Evolutionary conservation across 305 asterid species (phyloP).

Genomic region (Fraxinus nigra): DNA sequence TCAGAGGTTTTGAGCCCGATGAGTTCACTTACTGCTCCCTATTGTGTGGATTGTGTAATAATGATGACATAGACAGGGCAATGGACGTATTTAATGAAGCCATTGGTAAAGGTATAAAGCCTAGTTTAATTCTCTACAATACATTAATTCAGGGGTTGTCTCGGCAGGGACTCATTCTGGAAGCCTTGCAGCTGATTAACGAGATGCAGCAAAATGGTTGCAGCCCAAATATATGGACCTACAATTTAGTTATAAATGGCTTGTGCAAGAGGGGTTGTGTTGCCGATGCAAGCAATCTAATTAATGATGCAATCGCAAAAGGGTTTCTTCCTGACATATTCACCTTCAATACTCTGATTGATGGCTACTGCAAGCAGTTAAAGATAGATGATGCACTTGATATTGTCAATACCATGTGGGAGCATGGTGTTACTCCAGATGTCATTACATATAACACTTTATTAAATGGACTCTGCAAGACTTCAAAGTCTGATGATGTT

Average conservation of each 20-base stretch:
- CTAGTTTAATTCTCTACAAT: slow-evolving; percentile 55
- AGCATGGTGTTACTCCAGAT: slow-evolving; percentile 64
- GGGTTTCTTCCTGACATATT: slow-evolving; percentile 79
- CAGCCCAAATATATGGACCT: slow-evolving; percentile 69
- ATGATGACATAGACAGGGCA: slow-evolving; percentile 71
- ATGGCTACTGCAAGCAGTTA: slow-evolving; percentile 80
- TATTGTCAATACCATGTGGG: slow-evolving; percentile 71
- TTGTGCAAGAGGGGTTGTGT: slow-evolving; percentile 84
- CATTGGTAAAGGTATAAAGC: slow-evolving; percentile 48
- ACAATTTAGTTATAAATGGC: slow-evolving; percentile 68
- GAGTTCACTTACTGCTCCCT: slow-evolving; percentile 76
- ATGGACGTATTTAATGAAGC: slow-evolving; percentile 53
- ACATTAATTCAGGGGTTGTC: slow-evolving; percentile 74
- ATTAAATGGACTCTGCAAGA: slow-evolving; percentile 83
- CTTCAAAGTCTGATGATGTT: slow-evolving; percentile 61
- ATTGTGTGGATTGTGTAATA: slow-evolving; percentile 64
- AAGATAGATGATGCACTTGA: slow-evolving; percentile 69
- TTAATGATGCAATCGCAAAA: slow-evolving; percentile 59
- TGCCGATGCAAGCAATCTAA: slow-evolving; percentile 55
- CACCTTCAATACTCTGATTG: slow-evolving; percentile 85
- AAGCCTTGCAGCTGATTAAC: slow-evolving; percentile 66
- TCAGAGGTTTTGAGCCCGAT: slow-evolving; percentile 77
- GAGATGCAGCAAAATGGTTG: slow-evolving; percentile 72
- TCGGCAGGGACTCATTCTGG: slow-evolving; percentile 56
- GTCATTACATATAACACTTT: slow-evolving; percentile 77